Evolutionary conservation across 2,329 filamentous ascomycete genomes (phyloP).

Genomic region (Xylaria arbuscula): DNA sequence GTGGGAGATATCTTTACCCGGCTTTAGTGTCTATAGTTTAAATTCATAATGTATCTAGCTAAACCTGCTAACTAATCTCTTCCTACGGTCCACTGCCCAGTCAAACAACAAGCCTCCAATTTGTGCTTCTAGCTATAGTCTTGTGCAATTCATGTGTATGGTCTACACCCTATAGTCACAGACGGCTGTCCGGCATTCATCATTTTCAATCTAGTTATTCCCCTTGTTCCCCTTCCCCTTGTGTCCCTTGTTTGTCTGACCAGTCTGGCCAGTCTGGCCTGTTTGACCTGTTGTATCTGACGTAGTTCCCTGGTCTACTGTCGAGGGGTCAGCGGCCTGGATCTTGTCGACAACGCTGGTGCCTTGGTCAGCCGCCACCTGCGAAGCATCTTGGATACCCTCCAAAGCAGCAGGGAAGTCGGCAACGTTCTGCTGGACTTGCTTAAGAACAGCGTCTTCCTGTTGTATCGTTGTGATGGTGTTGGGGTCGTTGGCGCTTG

Average conservation of each 20-base stretch:
- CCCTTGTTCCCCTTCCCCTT: too few relatives aligned
- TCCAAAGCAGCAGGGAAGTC: conserved; percentile 55
- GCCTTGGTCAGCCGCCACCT: conserved; percentile 42
- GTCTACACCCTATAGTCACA: too few relatives aligned
- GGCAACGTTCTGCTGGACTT: conserved; percentile 56
- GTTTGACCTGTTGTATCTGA: too few relatives aligned
- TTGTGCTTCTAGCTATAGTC: background rate
- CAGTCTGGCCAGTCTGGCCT: too few relatives aligned
- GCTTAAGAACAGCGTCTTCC: conserved; percentile 52
- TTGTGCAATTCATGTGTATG: background rate
- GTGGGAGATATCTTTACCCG: too few relatives aligned
- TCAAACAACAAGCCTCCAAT: background rate
- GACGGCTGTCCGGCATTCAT: background rate
- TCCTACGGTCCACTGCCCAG: background rate
- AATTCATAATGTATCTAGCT: background rate
- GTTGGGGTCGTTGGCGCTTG: conserved; percentile 47
- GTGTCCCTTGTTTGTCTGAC: too few relatives aligned
- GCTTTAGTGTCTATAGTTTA: background rate
- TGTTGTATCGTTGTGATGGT: conserved; percentile 55
- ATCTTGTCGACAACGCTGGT: conserved; percentile 44
- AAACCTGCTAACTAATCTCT: background rate
- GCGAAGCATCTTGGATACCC: conserved; percentile 53
- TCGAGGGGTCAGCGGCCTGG: conserved; percentile 25
- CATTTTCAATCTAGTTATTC: background rate
- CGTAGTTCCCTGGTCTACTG: conserved; percentile 2